A percentile compares a stretch with the other conserved stretches of the same genome.
Conservation (phyloP, 2,329 filamentous ascomycete genomes). For the Cladosporium sp. region DNA sequence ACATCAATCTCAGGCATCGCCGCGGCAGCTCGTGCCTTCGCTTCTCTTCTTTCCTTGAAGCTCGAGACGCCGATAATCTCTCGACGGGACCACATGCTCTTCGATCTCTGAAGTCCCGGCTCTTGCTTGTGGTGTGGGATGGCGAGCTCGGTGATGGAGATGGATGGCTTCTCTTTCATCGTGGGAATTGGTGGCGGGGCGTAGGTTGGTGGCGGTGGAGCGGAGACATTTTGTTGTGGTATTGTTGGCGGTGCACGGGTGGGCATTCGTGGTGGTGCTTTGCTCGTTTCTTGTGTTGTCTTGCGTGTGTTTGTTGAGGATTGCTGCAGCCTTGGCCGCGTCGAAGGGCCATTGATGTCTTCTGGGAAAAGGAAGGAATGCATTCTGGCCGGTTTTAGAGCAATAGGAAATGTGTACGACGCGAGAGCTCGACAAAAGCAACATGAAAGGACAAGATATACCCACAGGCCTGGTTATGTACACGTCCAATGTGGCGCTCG, state of each 20-base stretch:
- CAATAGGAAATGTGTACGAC: neutral
- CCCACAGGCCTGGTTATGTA: neutral
- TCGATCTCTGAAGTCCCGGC: neutral
- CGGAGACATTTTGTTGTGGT: neutral
- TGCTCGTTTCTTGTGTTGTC: neutral
- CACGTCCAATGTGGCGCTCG: neutral
- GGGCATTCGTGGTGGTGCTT: neutral
- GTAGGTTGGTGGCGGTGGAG: neutral
- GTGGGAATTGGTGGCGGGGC: constrained; percentile 1
- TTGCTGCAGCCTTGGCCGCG: neutral
- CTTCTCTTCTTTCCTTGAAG: neutral
- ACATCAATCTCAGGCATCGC: neutral
- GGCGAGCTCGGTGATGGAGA: constrained; percentile 1
- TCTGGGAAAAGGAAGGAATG: constrained; percentile 17
- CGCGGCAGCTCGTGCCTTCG: neutral
- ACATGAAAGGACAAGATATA: neutral
- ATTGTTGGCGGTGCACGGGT: neutral
- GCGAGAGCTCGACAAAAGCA: neutral
- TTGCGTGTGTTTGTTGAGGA: neutral
- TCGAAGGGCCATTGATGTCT: neutral
- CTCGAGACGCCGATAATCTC: neutral
- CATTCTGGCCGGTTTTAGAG: neutral
- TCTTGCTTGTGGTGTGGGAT: neutral
- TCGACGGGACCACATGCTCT: constrained; percentile 1
- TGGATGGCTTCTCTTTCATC: neutral